Evolutionary conservation across 768 basidiomycete genomes (phyloP).

Genomic region (Hygrophoropsis aurantiaca): DNA sequence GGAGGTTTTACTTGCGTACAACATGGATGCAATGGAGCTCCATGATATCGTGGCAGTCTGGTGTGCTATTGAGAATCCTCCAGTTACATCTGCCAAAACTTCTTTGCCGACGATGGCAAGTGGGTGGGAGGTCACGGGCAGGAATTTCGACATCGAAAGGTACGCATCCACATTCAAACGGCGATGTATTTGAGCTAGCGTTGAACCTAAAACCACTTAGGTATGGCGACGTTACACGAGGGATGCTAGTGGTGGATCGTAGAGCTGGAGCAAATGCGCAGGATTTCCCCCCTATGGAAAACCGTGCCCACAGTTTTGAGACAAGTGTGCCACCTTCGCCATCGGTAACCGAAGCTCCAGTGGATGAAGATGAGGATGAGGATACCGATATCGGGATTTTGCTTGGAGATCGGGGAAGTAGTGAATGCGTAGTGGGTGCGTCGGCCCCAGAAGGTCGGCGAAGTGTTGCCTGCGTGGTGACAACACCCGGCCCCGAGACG

Average conservation of each 20-base stretch:
- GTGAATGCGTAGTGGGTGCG: too few relatives aligned
- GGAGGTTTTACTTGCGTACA: constrained; percentile 75
- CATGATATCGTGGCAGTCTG: constrained; percentile 91
- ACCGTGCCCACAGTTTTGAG: too few relatives aligned
- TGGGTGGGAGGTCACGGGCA: constrained; percentile 57
- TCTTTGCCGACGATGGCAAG: constrained; percentile 27
- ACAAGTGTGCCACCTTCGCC: too few relatives aligned
- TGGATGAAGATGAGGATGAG: too few relatives aligned
- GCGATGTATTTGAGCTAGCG: constrained; percentile 3
- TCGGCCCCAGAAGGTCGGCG: too few relatives aligned
- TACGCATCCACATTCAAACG: constrained; percentile 21
- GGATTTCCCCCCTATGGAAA: too few relatives aligned
- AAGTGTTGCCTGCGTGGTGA: constrained; percentile 49
- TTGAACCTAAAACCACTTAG: constrained; percentile 32
- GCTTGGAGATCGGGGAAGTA: too few relatives aligned
- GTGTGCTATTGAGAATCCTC: constrained; percentile 78
- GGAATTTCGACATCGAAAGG: constrained; percentile 73
- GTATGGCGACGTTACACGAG: constrained; percentile 75
- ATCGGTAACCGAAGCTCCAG: too few relatives aligned
- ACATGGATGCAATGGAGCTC: constrained; percentile 84
- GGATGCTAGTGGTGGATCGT: constrained; percentile 85
- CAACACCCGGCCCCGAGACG: constrained; percentile 61
- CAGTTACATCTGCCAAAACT: constrained; percentile 30
- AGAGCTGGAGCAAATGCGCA: too few relatives aligned
- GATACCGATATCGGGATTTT: too few relatives aligned